Percentiles rank a stretch among this genome's conserved stretches.
Conservation (phyloP, 2,329 filamentous ascomycete species). For the Fusarium nygamai region DNA sequence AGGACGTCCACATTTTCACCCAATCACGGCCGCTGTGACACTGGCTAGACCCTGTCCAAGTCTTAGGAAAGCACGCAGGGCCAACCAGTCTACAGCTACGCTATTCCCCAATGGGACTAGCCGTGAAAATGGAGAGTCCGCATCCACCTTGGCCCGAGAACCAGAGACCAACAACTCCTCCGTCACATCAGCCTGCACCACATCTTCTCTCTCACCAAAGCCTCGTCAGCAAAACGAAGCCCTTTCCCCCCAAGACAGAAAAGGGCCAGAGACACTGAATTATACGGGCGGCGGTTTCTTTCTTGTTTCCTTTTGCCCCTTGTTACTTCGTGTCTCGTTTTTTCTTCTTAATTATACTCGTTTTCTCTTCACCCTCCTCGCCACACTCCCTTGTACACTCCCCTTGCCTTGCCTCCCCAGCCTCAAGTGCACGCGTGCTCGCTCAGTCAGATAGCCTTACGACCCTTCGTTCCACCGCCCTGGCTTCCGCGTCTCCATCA, state of each 20-base stretch:
- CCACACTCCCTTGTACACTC: slow-evolving; percentile 31
- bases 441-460: slow-evolving; percentile 3
- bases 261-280: slow-evolving; percentile 16
- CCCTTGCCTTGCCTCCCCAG: slow-evolving; percentile 33
- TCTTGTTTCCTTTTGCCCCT: not conserved
- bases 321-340: not conserved
- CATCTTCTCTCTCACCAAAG: slow-evolving; percentile 38
- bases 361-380: not conserved
- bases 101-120: not conserved
- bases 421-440: slow-evolving; percentile 17
- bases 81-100: not conserved
- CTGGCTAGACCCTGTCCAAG: slow-evolving; percentile 20
- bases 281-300: not conserved
- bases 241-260: not conserved
- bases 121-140: slow-evolving; percentile 2
- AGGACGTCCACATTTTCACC: not conserved
- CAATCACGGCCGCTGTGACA: not conserved
- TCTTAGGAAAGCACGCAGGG: not conserved
- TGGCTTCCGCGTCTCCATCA: slow-evolving; percentile 15
- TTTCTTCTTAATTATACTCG: slow-evolving; percentile 5
- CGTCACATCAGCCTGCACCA: slow-evolving; percentile 40
- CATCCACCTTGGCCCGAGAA: slow-evolving; percentile 23
- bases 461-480: slow-evolving; percentile 18
- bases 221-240: slow-evolving; percentile 34
- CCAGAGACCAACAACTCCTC: slow-evolving; percentile 35